Conservation (phyloP, 345 rosid species). For the Corchorus olitorius region DNA sequence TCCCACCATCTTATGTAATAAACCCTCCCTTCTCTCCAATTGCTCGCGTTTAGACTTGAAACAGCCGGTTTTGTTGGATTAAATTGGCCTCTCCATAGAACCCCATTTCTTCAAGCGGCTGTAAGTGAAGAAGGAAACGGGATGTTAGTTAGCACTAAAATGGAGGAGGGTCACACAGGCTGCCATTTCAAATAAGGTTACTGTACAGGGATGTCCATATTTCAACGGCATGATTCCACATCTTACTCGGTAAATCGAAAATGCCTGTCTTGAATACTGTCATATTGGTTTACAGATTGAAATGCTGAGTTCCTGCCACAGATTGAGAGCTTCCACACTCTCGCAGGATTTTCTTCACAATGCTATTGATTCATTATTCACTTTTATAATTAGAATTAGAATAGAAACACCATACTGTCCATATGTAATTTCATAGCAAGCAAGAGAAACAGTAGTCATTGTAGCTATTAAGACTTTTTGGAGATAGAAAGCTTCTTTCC, state of each 20-base stretch:
- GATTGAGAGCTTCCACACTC: constrained; percentile 10
- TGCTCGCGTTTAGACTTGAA: constrained; percentile 60
- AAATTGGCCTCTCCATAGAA: constrained; percentile 7
- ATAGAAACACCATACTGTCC: constrained; percentile 50
- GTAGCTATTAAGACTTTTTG: constrained; percentile 23
- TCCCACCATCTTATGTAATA: constrained; percentile 57
- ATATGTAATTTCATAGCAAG: constrained; percentile 47
- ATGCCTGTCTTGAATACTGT: background rate
- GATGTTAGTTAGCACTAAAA: constrained; percentile 1
- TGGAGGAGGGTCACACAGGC: constrained; percentile 1
- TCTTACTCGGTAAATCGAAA: constrained; percentile 6
- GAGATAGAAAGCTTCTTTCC: constrained; percentile 26
- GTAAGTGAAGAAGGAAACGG: constrained; percentile 9
- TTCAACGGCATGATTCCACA: background rate
- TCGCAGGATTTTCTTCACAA: constrained; percentile 25
- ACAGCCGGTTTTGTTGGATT: background rate
- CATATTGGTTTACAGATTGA: background rate
- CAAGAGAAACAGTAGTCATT: constrained; percentile 31
- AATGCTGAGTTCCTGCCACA: background rate
- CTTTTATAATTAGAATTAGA: constrained; percentile 31
- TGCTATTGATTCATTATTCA: constrained; percentile 39
- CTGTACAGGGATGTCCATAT: background rate
- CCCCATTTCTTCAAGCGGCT: background rate
- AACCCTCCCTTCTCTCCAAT: constrained; percentile 95
- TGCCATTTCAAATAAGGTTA: background rate